phyloP scores from a whole-genome alignment of 2,329 filamentous ascomycete species.

The Tolypocladium tropicale region DNA sequence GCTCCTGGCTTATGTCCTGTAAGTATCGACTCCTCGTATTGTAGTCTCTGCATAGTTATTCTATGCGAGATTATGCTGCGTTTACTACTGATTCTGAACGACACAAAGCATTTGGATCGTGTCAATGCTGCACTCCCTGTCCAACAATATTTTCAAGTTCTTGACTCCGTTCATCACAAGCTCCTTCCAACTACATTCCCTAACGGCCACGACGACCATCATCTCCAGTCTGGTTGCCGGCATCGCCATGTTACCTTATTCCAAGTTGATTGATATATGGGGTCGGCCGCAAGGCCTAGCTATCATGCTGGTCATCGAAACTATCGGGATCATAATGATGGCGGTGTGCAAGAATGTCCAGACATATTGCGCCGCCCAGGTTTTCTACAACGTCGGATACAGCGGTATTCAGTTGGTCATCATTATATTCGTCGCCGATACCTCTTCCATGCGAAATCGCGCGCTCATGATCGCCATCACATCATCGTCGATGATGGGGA shows the following conservation, averaged over 20 bases:
- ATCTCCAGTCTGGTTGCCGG: background rate
- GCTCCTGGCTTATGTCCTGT: background rate
- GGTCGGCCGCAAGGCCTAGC: background rate
- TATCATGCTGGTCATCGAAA: background rate
- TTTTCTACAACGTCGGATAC: background rate
- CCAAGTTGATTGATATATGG: background rate
- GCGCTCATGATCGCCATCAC: background rate
- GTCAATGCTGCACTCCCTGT: background rate
- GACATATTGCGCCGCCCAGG: background rate
- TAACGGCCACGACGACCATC: background rate
- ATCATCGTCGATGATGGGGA: background rate
- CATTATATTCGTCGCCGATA: background rate
- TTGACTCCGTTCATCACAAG: background rate
- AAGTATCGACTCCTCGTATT: no score
- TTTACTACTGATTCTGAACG: background rate
- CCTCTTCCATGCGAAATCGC: background rate
- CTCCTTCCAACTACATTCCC: background rate
- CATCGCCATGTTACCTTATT: background rate
- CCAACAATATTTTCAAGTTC: background rate
- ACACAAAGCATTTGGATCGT: background rate
- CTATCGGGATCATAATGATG: background rate
- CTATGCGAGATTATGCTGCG: no score
- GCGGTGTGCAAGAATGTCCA: background rate
- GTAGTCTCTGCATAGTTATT: no score
- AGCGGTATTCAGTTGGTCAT: background rate